Evolutionary conservation across 345 rosid species (phyloP).

Genomic region (Turnera subulata): DNA sequence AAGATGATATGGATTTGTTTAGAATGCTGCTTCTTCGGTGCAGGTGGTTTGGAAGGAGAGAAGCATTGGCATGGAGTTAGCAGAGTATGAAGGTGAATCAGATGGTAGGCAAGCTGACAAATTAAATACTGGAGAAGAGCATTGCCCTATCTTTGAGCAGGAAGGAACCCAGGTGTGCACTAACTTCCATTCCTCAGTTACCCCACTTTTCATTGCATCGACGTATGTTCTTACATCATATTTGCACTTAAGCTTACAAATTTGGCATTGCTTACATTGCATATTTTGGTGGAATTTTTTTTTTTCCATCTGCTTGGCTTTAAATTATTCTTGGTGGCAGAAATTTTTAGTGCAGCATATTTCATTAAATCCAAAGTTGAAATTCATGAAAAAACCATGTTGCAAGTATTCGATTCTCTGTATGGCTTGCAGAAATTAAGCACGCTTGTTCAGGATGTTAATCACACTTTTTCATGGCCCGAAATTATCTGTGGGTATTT

Average conservation of each 20-base stretch:
- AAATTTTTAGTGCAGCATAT: neutral
- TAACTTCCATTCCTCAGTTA: neutral
- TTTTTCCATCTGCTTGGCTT: neutral
- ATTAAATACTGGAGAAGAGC: conserved; percentile 7
- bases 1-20: conserved; percentile 1
- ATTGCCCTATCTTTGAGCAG: conserved; percentile 22
- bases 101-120: conserved; percentile 12
- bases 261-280: neutral
- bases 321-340: neutral
- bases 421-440: neutral
- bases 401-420: neutral
- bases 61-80: conserved; percentile 11
- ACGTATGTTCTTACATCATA: too few species aligned
- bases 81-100: conserved; percentile 19
- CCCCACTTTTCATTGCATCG: neutral
- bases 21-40: conserved; percentile 15
- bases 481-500: neutral
- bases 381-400: neutral
- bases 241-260: neutral
- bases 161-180: conserved; percentile 23
- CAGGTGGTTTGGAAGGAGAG: conserved; percentile 36
- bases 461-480: neutral
- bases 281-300: neutral
- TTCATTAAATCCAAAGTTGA: neutral
- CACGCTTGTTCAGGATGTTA: neutral